These are phyloP conservation scores for Chaetomium fimeti DNA, from an alignment of 495 filamentous ascomycete genomes.

Conservation along the genomic window DNA sequence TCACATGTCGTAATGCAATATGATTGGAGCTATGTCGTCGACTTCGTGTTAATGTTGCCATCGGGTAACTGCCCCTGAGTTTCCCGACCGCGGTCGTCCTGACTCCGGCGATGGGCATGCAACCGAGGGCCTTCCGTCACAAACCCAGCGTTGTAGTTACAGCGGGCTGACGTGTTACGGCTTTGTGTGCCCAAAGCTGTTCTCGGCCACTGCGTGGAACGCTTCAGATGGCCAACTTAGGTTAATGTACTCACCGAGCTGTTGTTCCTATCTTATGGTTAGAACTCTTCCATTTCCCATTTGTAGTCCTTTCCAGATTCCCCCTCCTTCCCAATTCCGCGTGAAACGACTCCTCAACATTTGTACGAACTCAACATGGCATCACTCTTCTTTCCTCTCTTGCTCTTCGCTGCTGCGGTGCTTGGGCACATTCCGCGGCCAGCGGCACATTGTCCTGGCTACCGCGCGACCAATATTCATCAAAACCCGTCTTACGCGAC, in stretches of 20 bases:
- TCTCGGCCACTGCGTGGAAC: neutral
- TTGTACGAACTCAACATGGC: neutral
- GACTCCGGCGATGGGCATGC: neutral
- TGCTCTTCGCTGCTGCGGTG: neutral
- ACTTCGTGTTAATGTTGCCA: neutral
- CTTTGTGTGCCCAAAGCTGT: neutral
- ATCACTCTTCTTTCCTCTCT: neutral
- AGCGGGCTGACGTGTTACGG: neutral
- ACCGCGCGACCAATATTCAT: slow-evolving; percentile 63
- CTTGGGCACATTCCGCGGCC: neutral
- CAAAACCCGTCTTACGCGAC: slow-evolving; percentile 50
- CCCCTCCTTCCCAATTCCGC: neutral
- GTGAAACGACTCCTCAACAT: neutral
- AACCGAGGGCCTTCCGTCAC: neutral
- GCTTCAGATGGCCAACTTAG: neutral
- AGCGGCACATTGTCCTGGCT: slow-evolving; percentile 60
- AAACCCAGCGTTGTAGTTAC: neutral
- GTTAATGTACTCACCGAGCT: too few species aligned
- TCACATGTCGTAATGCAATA: too few species aligned
- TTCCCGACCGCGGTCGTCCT: neutral
- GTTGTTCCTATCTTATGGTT: neutral
- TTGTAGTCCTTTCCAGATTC: neutral
- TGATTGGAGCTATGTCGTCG: neutral
- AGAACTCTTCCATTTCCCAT: neutral
- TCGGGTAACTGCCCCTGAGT: neutral